Base-by-base conservation (phyloP, 2,329 filamentous ascomycete genomes). In the Pseudogymnoascus sp. region DNA sequence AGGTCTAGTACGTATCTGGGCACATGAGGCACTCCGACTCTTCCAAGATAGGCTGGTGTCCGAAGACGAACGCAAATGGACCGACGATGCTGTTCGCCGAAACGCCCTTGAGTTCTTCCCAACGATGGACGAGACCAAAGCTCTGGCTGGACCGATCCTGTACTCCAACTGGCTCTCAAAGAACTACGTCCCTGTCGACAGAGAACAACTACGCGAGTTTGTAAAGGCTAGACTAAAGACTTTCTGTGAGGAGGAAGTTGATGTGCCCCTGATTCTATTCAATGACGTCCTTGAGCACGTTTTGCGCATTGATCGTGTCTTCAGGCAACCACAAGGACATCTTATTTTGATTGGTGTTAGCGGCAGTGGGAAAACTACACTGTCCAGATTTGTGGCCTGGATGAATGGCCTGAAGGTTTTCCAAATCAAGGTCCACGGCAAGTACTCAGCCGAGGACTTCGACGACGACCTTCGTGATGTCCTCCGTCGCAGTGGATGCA, bases 121-220 rank as follows among this genome's bases (percentile, higher is more conserved):
- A 0, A 96, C 86, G n/a, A 90, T 99, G 64, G 90, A 99, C 64
- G 89, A 97, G 67, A 82, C 88, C 44, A 88, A 91, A 74, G 92
- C 94, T 57, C 83, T 99, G 31, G 89, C 90, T 66, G 91, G 91
- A 0, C 95, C 94, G 0, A 97, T 99, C 61, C 79, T 99, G 61
- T 99, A 96, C 81, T 99, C 95, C 5, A 99, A 99, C 77, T 99
- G 94, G 94, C 82, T 99, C 5, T 97, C 93, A 10, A 97, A 96
- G 84, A 90, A 99, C 74, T 99, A 99, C 71, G 86, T 97, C 9
- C 94, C 94, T 5, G 94, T 99, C 39, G 92, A 96, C 70, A 89
- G 94, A 67, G 94, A 99, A 72, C 89, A 95, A 70, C 81, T 99
- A 37, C 87, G 95, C 68, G 94, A 97, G 67, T 99, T 97, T 68